Evolutionary conservation across 2,329 filamentous ascomycete genomes (phyloP).

Genomic region (Alternaria postmessia): DNA sequence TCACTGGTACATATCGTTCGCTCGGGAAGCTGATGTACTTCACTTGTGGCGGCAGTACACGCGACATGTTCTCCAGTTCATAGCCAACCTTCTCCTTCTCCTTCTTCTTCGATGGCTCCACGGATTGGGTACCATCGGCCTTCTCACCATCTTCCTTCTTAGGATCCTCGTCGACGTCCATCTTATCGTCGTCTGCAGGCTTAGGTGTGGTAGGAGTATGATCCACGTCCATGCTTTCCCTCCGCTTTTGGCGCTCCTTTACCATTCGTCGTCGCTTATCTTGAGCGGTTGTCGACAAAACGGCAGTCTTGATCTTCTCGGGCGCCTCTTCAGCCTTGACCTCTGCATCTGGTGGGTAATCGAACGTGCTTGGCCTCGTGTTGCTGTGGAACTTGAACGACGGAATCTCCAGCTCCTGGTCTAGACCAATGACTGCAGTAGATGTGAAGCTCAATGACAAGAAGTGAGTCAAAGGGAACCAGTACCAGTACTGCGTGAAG

Average conservation of each 20-base stretch:
- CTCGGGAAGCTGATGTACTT: conserved; percentile 95
- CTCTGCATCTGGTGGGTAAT: conserved; percentile 96
- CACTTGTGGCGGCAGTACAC: conserved; percentile 89
- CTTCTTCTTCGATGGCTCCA: conserved; percentile 81
- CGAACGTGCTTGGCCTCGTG: conserved; percentile 92
- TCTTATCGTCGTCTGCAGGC: conserved; percentile 75
- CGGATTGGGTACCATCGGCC: conserved; percentile 61
- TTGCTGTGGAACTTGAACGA: conserved; percentile 96
- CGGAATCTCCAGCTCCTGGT: conserved; percentile 91
- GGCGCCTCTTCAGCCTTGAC: conserved; percentile 93
- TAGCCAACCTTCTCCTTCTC: conserved; percentile 98
- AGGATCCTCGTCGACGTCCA: conserved; percentile 71
- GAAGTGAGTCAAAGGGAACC: conserved; percentile 99
- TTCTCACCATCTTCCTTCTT: conserved; percentile 56
- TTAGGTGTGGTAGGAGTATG: conserved; percentile 78
- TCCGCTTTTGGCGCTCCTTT: conserved; percentile 87
- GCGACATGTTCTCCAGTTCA: conserved; percentile 95
- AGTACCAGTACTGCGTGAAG: conserved; percentile 99
- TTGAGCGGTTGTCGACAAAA: conserved; percentile 95
- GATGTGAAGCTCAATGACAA: conserved; percentile 95
- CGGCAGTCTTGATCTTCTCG: conserved; percentile 91
- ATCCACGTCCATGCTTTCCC: conserved; percentile 96
- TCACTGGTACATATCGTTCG: conserved; percentile 91
- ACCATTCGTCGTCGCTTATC: conserved; percentile 93
- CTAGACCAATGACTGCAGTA: conserved; percentile 92